Conservation (phyloP, 1,284 basidiomycete species). For the Trichosporon sp. region DNA sequence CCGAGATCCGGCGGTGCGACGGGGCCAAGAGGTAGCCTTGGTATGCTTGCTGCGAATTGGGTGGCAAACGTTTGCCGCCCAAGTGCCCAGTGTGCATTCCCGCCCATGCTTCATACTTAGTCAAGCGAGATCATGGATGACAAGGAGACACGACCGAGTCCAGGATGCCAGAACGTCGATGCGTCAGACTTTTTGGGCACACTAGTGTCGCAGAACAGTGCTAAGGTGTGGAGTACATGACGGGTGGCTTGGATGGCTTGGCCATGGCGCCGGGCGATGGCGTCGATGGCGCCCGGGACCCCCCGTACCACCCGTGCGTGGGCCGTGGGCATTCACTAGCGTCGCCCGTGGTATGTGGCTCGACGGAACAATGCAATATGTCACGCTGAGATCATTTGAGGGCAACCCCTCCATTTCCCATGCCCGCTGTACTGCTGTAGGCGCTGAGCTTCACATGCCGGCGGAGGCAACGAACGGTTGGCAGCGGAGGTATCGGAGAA, state of each 20-base stretch:
- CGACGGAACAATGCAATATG: not conserved
- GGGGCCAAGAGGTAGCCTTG: not conserved
- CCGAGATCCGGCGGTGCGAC: not conserved
- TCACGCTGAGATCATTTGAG: not conserved
- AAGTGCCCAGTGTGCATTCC: too few relatives aligned
- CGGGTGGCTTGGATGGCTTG: not conserved
- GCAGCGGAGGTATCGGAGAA: too few relatives aligned
- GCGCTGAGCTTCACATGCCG: not conserved
- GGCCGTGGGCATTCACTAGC: not conserved
- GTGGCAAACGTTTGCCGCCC: not conserved
- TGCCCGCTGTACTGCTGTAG: too few relatives aligned
- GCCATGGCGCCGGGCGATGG: not conserved
- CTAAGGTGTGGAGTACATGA: constrained; percentile 10
- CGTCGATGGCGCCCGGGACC: not conserved
- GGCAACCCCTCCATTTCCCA: not conserved
- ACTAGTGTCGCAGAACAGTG: not conserved
- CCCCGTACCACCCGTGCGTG: not conserved
- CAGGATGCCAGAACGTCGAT: not conserved
- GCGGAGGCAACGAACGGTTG: too few relatives aligned
- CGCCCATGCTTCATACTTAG: too few relatives aligned
- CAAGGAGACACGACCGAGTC: not conserved
- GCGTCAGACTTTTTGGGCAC: too few relatives aligned
- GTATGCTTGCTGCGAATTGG: not conserved
- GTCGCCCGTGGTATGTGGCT: not conserved
- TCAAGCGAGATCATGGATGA: too few relatives aligned